Percentiles rank a stretch among this genome's conserved stretches.
Conservation (phyloP, 768 basidiomycete species). For the Myochromella boudieri region DNA sequence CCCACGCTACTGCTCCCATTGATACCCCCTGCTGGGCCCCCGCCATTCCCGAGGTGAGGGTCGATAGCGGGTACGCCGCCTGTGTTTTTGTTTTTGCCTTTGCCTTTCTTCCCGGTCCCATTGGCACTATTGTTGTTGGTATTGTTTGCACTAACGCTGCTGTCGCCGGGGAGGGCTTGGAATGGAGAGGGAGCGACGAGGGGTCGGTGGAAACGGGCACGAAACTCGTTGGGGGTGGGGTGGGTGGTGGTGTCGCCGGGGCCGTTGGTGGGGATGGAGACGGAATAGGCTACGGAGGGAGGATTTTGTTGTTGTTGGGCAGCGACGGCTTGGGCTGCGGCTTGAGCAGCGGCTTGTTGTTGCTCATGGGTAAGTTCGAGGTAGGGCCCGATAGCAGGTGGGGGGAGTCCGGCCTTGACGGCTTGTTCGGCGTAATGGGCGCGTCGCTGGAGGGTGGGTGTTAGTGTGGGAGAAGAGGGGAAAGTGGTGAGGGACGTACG, state of each 20-base stretch:
- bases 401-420: constrained; percentile 31
- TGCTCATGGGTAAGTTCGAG: constrained; percentile 22
- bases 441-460: constrained; percentile 30
- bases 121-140: constrained; percentile 12
- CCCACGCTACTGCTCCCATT: background rate
- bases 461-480: constrained; percentile 2
- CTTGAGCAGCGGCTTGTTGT: constrained; percentile 10
- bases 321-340: background rate
- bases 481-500: constrained; percentile 38
- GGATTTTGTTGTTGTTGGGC: constrained; percentile 11
- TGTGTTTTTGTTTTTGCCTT: too few relatives aligned
- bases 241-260: constrained; percentile 22
- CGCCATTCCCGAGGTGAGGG: constrained; percentile 25
- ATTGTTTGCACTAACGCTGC: background rate
- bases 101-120: background rate
- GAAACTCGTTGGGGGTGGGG: constrained; percentile 48
- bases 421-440: constrained; percentile 42
- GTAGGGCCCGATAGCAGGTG: constrained; percentile 23
- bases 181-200: constrained; percentile 64
- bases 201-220: constrained; percentile 63
- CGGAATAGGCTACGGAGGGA: constrained; percentile 9
- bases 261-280: constrained; percentile 21
- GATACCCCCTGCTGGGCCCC: background rate
- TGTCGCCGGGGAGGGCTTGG: constrained; percentile 23
- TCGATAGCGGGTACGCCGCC: constrained; percentile 31